phyloP scores from a whole-genome alignment of 192 early-diverging fungal genomes.

The Cetraspora pellucida region DNA sequence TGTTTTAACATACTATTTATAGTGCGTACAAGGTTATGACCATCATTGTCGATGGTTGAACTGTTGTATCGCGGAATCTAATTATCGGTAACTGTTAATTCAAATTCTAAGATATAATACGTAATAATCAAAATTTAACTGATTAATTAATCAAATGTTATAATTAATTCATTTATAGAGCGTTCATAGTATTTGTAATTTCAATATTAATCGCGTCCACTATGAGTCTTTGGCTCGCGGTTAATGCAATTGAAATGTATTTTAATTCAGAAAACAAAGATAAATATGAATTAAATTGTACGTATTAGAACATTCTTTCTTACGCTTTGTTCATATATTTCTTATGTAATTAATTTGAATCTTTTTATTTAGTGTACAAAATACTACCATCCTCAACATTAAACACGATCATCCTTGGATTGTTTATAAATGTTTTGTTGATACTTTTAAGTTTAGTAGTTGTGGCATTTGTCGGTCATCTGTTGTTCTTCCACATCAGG shows the following conservation, averaged over 20 bases:
- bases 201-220: background rate
- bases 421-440: slow-evolving; percentile 21
- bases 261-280: slow-evolving; percentile 3
- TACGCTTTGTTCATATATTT: too few species aligned
- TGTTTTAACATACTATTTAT: background rate
- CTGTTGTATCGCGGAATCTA: slow-evolving; percentile 28
- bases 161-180: background rate
- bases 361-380: slow-evolving; percentile 19
- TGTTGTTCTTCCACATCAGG: slow-evolving; percentile 21
- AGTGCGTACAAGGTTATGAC: slow-evolving; percentile 21
- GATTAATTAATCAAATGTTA: background rate
- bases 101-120: background rate
- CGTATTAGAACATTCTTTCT: background rate
- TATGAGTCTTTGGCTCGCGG: slow-evolving; percentile 13
- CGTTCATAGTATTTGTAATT: slow-evolving; percentile 23
- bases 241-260: slow-evolving; percentile 12
- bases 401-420: background rate
- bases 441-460: slow-evolving; percentile 13
- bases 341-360: background rate
- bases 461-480: background rate
- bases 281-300: slow-evolving; percentile 13
- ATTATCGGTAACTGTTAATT: slow-evolving; percentile 19
- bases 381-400: slow-evolving; percentile 17
- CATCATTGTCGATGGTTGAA: slow-evolving; percentile 35
- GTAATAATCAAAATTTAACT: background rate